phyloP scores from a whole-genome alignment of 2,329 filamentous ascomycete genomes.

The Samsoniella hepiali region DNA sequence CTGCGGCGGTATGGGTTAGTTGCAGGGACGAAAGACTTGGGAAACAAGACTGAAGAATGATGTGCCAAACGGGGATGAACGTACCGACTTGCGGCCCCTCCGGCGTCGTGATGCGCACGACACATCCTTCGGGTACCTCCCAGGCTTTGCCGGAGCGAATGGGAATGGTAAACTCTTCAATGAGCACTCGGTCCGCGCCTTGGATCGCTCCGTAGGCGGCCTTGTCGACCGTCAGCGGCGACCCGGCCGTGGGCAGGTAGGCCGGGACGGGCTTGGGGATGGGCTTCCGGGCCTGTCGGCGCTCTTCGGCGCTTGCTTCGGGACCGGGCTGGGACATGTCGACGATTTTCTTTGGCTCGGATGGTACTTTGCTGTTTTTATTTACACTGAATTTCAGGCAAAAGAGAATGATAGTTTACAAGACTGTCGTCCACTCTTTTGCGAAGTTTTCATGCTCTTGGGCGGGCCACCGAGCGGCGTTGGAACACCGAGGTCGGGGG shows the following conservation, averaged over 20 bases:
- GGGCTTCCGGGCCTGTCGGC: slow-evolving; percentile 41
- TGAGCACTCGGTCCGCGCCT: slow-evolving; percentile 38
- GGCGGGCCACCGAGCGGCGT: background rate
- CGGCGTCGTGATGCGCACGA: slow-evolving; percentile 72
- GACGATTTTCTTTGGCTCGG: background rate
- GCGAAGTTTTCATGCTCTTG: background rate
- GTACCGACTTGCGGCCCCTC: slow-evolving; percentile 70
- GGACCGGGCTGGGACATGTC: slow-evolving; percentile 15
- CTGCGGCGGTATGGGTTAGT: slow-evolving; percentile 29
- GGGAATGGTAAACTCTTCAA: slow-evolving; percentile 60
- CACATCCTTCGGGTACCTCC: slow-evolving; percentile 63
- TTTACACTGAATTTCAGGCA: background rate
- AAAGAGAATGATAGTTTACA: background rate
- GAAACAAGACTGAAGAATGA: too few relatives aligned
- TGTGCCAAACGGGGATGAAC: slow-evolving; percentile 17
- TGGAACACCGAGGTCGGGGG: slow-evolving; percentile 13
- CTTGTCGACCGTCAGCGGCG: slow-evolving; percentile 43
- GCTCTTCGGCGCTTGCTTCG: slow-evolving; percentile 30
- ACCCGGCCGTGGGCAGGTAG: slow-evolving; percentile 43
- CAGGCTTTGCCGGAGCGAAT: slow-evolving; percentile 73
- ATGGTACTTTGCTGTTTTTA: background rate
- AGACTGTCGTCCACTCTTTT: background rate
- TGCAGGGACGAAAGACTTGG: too few relatives aligned
- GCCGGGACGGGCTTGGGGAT: slow-evolving; percentile 49
- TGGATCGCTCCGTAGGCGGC: slow-evolving; percentile 61